A percentile compares a stretch with the other conserved stretches of the same genome.
phyloP scores from a whole-genome alignment of 2,329 filamentous ascomycete species.

The Graphiopsis chlorocephala region DNA sequence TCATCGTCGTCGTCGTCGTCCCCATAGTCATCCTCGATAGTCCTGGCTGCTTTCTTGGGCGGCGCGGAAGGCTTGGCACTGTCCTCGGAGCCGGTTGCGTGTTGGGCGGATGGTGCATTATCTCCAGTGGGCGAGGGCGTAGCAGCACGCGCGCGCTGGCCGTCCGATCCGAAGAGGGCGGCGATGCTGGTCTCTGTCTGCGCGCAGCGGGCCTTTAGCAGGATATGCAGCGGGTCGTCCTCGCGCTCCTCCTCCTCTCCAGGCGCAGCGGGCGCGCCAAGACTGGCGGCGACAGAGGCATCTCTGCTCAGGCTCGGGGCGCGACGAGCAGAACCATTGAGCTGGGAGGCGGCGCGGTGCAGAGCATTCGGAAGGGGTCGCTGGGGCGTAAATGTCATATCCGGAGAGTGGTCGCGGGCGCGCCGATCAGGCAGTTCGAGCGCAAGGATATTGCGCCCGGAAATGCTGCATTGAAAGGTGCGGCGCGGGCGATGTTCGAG shows the following conservation, averaged over 20 bases:
- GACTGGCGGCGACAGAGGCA: slow-evolving; percentile 37
- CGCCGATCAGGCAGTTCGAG: slow-evolving; percentile 15
- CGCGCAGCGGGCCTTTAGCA: slow-evolving; percentile 75
- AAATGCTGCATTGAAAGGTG: slow-evolving; percentile 24
- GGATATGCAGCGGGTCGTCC: slow-evolving; percentile 47
- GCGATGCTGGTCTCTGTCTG: slow-evolving; percentile 74
- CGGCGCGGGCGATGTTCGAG: slow-evolving; percentile 22
- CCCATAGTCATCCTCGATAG: slow-evolving; percentile 82
- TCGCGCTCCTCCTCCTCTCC: slow-evolving; percentile 40
- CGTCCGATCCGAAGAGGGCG: slow-evolving; percentile 63
- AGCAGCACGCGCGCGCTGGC: slow-evolving; percentile 22
- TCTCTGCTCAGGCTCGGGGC: slow-evolving; percentile 47
- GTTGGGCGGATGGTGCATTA: slow-evolving; percentile 11
- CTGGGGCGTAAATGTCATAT: slow-evolving; percentile 38
- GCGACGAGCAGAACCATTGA: slow-evolving; percentile 39
- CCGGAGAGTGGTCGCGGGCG: slow-evolving; percentile 18
- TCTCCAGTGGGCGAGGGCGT: slow-evolving; percentile 18
- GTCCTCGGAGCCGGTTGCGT: slow-evolving; percentile 25
- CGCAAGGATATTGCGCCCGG: slow-evolving; percentile 17
- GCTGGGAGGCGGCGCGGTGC: slow-evolving; percentile 35
- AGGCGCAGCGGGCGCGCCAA: slow-evolving; percentile 30
- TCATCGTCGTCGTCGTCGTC: slow-evolving; percentile 58
- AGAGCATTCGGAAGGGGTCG: slow-evolving; percentile 41
- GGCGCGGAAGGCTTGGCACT: slow-evolving; percentile 48
- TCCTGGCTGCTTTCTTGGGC: slow-evolving; percentile 72